Percentiles rank a stretch among this genome's conserved stretches.
phyloP scores from a whole-genome alignment of 352 stramenopile species.

The Globisporangium uncinulatum region DNA sequence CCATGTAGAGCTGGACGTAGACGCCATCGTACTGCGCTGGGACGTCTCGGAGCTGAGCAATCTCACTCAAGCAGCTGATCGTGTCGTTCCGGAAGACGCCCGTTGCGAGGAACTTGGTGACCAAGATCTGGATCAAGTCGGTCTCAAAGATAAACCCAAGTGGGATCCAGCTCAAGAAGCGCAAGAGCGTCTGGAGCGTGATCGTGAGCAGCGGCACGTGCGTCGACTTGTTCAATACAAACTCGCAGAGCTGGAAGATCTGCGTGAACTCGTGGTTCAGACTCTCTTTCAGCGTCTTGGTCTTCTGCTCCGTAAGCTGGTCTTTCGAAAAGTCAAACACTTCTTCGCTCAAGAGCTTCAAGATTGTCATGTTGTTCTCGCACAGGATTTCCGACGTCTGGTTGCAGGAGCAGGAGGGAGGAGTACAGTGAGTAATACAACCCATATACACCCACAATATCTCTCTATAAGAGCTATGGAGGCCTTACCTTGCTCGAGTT shows the following conservation, averaged over 20 bases:
- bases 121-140: slow-evolving; percentile 92
- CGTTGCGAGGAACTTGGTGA: slow-evolving; percentile 96
- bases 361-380: slow-evolving; percentile 99
- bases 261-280: slow-evolving; percentile 98
- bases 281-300: slow-evolving; percentile 97
- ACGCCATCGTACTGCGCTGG: slow-evolving; percentile 91
- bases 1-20: slow-evolving; percentile 94
- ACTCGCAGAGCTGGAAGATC: slow-evolving; percentile 98
- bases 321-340: slow-evolving; percentile 99
- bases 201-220: slow-evolving; percentile 92
- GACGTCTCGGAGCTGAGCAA: slow-evolving; percentile 92
- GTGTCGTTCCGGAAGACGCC: slow-evolving; percentile 95
- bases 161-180: slow-evolving; percentile 98
- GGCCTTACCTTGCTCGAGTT: slow-evolving; percentile 83
- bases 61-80: slow-evolving; percentile 98
- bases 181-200: slow-evolving; percentile 95
- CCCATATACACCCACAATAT: background rate
- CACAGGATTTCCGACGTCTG: slow-evolving; percentile 96
- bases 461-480: background rate
- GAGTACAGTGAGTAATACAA: background rate
- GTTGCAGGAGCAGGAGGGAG: slow-evolving; percentile 13
- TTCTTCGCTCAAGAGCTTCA: slow-evolving; percentile 99
- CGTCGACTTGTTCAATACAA: slow-evolving; percentile 95
- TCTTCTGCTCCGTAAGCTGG: slow-evolving; percentile 97
- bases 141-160: slow-evolving; percentile 99